A percentile compares a stretch with the other conserved stretches of the same genome.
Evolutionary conservation across 2,329 filamentous ascomycete genomes (phyloP).

Genomic region (Pestalotiopsis sp.): DNA sequence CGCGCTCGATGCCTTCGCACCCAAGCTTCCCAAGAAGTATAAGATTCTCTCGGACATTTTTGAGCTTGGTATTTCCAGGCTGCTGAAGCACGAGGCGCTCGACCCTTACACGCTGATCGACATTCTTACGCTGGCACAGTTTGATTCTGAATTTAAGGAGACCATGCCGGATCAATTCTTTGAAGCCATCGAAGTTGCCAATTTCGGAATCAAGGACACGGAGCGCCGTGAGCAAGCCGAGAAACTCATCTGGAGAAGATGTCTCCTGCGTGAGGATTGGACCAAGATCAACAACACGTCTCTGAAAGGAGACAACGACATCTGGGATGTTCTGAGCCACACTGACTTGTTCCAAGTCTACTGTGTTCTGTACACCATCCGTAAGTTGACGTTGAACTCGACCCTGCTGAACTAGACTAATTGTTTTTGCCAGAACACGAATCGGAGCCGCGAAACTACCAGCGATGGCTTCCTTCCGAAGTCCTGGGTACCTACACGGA

Average conservation of each 20-base stretch:
- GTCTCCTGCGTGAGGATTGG: conserved; percentile 87
- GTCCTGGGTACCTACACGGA: conserved; percentile 63
- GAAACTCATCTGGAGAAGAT: conserved; percentile 81
- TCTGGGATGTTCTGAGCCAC: conserved; percentile 61
- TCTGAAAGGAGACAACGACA: conserved; percentile 70
- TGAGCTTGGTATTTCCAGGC: conserved; percentile 66
- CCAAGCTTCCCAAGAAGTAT: conserved; percentile 63
- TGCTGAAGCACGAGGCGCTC: conserved; percentile 74
- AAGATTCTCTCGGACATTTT: conserved; percentile 72
- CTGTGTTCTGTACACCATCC: conserved; percentile 62
- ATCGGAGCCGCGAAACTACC: conserved; percentile 45
- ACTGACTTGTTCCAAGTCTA: conserved; percentile 74
- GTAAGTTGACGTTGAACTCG: conserved; percentile 50
- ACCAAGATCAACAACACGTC: conserved; percentile 75
- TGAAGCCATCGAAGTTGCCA: conserved; percentile 67
- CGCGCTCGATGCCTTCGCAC: conserved; percentile 69
- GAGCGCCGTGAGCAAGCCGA: conserved; percentile 58
- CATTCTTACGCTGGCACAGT: conserved; percentile 73
- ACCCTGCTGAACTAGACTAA: conserved; percentile 9
- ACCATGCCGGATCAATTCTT: conserved; percentile 72
- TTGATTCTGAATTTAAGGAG: conserved; percentile 48
- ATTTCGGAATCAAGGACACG: conserved; percentile 55
- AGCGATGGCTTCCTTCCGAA: conserved; percentile 53
- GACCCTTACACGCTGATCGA: conserved; percentile 69
- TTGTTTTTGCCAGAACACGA: conserved; percentile 31